phyloP scores from a whole-genome alignment of 2,329 filamentous ascomycete genomes.

The Alternaria brassicicola region DNA sequence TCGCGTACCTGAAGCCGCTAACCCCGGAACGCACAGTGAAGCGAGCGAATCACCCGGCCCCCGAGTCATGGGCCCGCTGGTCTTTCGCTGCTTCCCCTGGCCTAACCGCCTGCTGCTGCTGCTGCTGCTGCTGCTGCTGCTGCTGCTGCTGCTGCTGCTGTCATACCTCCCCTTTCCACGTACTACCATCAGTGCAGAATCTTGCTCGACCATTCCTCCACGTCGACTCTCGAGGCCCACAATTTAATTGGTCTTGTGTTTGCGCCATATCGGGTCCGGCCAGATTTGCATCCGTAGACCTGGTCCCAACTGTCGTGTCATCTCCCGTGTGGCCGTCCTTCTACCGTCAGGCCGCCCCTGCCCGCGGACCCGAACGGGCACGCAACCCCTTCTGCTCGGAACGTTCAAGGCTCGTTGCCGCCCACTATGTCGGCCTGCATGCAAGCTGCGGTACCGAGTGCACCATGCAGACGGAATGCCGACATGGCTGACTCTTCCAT shows the following conservation, averaged over 20 bases:
- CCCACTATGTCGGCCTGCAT: background rate
- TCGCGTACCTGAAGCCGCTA: conserved; percentile 30
- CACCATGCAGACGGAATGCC: background rate
- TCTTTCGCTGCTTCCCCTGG: conserved; percentile 18
- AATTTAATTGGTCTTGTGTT: conserved; percentile 2
- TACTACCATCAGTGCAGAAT: conserved; percentile 8
- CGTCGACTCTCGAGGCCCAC: background rate
- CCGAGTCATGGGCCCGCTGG: conserved; percentile 18
- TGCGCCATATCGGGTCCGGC: background rate
- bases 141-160: too few relatives aligned
- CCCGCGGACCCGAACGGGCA: background rate
- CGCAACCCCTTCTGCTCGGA: conserved; percentile 5
- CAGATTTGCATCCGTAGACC: conserved; percentile 15
- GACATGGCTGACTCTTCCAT: background rate
- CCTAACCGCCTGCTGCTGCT: conserved; percentile 28
- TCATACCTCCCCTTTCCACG: conserved; percentile 21
- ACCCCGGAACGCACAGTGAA: conserved; percentile 18
- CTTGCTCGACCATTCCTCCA: background rate
- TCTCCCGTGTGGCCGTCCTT: conserved; percentile 17
- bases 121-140: too few relatives aligned
- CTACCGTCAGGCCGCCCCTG: conserved; percentile 9
- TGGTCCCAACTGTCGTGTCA: conserved; percentile 14
- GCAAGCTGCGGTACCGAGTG: background rate
- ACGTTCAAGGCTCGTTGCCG: background rate
- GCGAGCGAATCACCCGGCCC: conserved; percentile 27